Evolutionary conservation across 2,329 filamentous ascomycete species (phyloP), one percentile per base, ranked within the genome.

Genomic region (Thelonectria olida): DNA sequence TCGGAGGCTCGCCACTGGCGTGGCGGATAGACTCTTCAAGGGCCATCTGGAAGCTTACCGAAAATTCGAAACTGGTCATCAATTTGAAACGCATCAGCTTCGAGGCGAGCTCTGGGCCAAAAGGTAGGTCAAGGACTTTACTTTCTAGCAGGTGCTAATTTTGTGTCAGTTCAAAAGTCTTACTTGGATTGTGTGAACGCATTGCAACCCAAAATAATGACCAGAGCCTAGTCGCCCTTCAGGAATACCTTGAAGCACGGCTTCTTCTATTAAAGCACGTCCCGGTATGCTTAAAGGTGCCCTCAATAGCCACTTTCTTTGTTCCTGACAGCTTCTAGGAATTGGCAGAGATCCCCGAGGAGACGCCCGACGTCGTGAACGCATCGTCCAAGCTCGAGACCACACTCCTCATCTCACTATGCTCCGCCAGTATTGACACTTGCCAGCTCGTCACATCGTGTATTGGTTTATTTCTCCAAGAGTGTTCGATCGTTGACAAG

Each of bases 361-460:
- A 88, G 42, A 78, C 87, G 19, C 75, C 82, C 1, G 85, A 90
- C 66, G 80, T 87, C 28, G 80, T 80, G 22, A 78, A 79, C 15
- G 81, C 85, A 13, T 82, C 81, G 5, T 83, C 81, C 7, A 87
- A 83, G 66, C 78, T 88, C 5, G 89, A 91, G 74, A 89, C 87
- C 0, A 80, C 87, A 1, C 82, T 91, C 39, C 76, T 91, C 5
- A 83, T 90, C 9, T 85, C 86, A 1, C 80, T 91, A 7, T 91
- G 88, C 70, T 90, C 88, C 15, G 81, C 87, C 7, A 86, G 89
- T 60, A 84, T 91, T 34, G 86, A 89, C 47, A 86, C 83, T 7
- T 91, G 89, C 68, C 88, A 88, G 66, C 77, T 88, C 13, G 87
- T 89, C 8, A 90, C 87, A 1, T 83, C 82, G 13, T 88, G 86